Conservation (phyloP, 2,329 filamentous ascomycete species). For the Penicillium sp. region DNA sequence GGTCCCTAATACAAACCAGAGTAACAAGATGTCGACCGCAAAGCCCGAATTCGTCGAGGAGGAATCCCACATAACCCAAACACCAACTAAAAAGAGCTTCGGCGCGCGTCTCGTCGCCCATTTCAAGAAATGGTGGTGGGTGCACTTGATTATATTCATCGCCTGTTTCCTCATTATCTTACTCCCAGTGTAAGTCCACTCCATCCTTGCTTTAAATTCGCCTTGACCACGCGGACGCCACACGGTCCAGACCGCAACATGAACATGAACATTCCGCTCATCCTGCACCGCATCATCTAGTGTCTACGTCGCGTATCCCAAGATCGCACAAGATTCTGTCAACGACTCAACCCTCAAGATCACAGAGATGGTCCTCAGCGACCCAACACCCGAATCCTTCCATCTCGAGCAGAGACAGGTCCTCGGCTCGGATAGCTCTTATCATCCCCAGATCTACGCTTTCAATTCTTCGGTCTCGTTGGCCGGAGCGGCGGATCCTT, state of each 20-base stretch:
- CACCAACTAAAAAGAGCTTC: slow-evolving; percentile 26
- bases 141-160: slow-evolving; percentile 52
- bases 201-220: background rate
- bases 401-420: slow-evolving; percentile 50
- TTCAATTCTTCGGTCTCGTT: slow-evolving; percentile 56
- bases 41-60: slow-evolving; percentile 30
- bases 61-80: slow-evolving; percentile 6
- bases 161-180: slow-evolving; percentile 54
- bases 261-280: background rate
- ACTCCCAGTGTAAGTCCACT: slow-evolving; percentile 56
- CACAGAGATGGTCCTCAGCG: slow-evolving; percentile 51
- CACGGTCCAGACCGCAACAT: background rate
- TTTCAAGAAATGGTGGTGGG: slow-evolving; percentile 55
- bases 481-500: slow-evolving; percentile 40
- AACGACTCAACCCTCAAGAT: slow-evolving; percentile 54
- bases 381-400: slow-evolving; percentile 52
- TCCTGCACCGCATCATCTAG: slow-evolving; percentile 32
- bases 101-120: slow-evolving; percentile 32
- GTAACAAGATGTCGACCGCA: slow-evolving; percentile 17
- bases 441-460: slow-evolving; percentile 54
- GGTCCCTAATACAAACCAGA: background rate
- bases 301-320: slow-evolving; percentile 60
- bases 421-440: slow-evolving; percentile 51
- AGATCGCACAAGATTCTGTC: slow-evolving; percentile 57
- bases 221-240: background rate